Evolutionary conservation across 2,329 filamentous ascomycete species (phyloP).

Genomic region (Trichoderma afroharzianum): DNA sequence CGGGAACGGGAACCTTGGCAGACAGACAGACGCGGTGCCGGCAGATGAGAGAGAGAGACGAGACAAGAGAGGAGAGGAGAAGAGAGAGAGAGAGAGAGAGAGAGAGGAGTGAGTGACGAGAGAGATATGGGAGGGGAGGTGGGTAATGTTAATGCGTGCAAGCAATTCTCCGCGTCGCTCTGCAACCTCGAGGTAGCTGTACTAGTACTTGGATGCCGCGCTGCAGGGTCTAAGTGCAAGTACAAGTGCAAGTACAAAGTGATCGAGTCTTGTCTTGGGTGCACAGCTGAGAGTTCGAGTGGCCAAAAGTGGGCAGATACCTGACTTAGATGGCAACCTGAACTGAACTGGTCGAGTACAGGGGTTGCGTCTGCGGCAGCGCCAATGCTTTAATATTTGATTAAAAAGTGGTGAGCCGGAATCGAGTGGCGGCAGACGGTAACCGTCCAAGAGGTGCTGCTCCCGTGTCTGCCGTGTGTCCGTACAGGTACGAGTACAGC

Average conservation of each 20-base stretch:
- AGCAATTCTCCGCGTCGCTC: not conserved
- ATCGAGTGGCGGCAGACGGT: slow-evolving; percentile 10
- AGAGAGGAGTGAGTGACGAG: not conserved
- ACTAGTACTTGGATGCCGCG: not conserved
- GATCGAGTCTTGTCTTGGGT: not conserved
- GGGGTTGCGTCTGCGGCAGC: slow-evolving; percentile 7
- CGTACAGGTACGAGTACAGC: not conserved
- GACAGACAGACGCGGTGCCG: not conserved
- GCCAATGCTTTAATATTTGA: not conserved
- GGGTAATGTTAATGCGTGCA: not conserved
- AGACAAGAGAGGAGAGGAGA: not conserved
- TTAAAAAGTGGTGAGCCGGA: not conserved
- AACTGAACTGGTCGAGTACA: not conserved
- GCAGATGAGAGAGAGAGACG: not conserved
- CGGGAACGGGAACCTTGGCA: not conserved
- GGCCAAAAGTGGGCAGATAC: not conserved
- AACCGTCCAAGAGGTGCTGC: not conserved
- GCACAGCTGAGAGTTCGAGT: not conserved
- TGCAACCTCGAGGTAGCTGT: not conserved
- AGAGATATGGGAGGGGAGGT: not conserved
- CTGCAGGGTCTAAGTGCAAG: not conserved
- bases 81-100: not conserved
- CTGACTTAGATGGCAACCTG: not conserved
- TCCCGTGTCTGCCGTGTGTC: slow-evolving; percentile 11
- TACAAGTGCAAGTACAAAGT: too few relatives aligned